These are phyloP conservation scores for Pythium insidiosum DNA, from an alignment of 352 stramenopile species.

Conservation along the genomic window DNA sequence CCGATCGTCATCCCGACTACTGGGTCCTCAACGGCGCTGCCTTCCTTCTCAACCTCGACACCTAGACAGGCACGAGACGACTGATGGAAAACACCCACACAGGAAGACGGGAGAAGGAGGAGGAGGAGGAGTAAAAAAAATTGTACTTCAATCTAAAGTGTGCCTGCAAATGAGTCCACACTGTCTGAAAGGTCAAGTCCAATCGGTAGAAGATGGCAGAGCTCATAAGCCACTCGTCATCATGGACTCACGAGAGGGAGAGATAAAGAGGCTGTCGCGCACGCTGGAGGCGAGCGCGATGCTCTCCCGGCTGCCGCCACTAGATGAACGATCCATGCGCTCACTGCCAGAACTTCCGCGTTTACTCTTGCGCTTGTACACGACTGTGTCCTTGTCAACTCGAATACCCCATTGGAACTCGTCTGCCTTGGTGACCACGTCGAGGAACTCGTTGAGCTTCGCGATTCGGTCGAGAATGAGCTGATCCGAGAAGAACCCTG, in stretches of 20 bases:
- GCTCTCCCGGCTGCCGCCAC: slow-evolving; percentile 49
- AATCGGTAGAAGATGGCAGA: background rate
- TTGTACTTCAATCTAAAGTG: slow-evolving; percentile 1
- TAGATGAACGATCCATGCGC: slow-evolving; percentile 59
- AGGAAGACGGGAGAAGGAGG: background rate
- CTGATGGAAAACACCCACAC: too few relatives aligned
- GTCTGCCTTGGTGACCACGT: slow-evolving; percentile 76
- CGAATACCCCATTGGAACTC: slow-evolving; percentile 86
- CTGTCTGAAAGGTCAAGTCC: background rate
- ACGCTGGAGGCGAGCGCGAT: slow-evolving; percentile 70
- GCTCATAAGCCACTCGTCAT: slow-evolving; percentile 39
- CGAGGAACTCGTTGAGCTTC: slow-evolving; percentile 83
- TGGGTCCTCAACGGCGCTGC: slow-evolving; percentile 92
- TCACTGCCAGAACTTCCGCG: too few relatives aligned
- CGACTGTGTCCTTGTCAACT: slow-evolving; percentile 87
- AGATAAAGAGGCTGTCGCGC: slow-evolving; percentile 64
- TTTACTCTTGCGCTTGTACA: slow-evolving; percentile 87
- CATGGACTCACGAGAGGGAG: slow-evolving; percentile 40
- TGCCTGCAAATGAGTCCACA: background rate
- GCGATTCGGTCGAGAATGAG: slow-evolving; percentile 81
- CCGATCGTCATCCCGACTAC: slow-evolving; percentile 69
- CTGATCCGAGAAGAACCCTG: slow-evolving; percentile 77
- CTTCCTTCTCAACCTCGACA: slow-evolving; percentile 90
- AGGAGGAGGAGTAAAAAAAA: background rate
- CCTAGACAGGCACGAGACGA: slow-evolving; percentile 24